phyloP scores from a whole-genome alignment of 2,329 filamentous ascomycete species.

The Sporothrix luriei region DNA sequence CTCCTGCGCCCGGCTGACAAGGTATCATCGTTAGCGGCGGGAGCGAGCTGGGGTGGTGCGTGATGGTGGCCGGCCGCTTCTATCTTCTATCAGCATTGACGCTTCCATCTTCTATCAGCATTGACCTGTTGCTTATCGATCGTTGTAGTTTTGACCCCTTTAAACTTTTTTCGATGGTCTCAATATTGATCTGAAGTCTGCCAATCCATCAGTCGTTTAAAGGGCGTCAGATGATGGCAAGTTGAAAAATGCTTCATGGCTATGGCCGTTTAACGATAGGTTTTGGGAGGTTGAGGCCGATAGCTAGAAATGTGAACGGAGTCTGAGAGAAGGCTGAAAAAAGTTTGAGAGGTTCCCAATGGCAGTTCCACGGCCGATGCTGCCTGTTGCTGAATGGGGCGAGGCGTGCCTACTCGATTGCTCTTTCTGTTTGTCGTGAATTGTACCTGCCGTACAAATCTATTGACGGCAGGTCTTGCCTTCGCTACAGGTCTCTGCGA shows the following conservation, averaged over 20 bases:
- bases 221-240: too few species aligned
- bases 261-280: too few species aligned
- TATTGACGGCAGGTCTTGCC: too few species aligned
- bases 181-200: not conserved
- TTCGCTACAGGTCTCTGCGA: not conserved
- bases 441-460: too few species aligned
- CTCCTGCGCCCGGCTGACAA: not conserved
- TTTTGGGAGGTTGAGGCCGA: not conserved
- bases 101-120: not conserved
- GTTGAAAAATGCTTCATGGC: too few species aligned
- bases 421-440: not conserved
- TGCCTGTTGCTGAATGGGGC: not conserved
- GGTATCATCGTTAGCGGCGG: conserved; percentile 1
- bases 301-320: not conserved
- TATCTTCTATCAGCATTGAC: not conserved
- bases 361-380: not conserved
- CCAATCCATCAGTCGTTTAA: not conserved
- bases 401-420: not conserved
- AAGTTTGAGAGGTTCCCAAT: not conserved
- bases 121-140: not conserved
- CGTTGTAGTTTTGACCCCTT: not conserved
- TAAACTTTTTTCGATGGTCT: not conserved
- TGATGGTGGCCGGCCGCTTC: not conserved
- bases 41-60: not conserved
- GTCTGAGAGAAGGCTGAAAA: conserved; percentile 13